Percentiles rank a stretch among this genome's conserved stretches.
Conservation (phyloP, 148 eudicot species). For the Linanthus parryae region DNA sequence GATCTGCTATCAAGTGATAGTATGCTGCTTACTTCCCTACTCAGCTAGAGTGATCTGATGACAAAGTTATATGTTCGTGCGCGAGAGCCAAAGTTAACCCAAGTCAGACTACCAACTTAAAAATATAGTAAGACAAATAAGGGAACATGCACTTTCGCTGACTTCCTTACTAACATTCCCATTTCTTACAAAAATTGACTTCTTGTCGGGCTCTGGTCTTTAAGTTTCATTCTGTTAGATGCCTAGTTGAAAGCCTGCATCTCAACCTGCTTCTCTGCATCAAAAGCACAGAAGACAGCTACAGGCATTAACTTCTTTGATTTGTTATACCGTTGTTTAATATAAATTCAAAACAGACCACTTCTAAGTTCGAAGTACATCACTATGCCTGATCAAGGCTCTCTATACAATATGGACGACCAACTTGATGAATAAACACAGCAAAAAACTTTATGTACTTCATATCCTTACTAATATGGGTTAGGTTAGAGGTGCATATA, state of each 20-base stretch:
- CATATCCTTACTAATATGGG: too few relatives aligned
- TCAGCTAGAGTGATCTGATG: constrained; percentile 42
- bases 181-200: constrained; percentile 33
- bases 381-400: background rate
- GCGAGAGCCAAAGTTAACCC: constrained; percentile 21
- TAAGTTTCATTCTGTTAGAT: constrained; percentile 61
- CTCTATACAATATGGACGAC: too few relatives aligned
- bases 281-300: constrained; percentile 80
- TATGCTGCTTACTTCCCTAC: constrained; percentile 38
- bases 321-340: constrained; percentile 10
- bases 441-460: background rate
- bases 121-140: constrained; percentile 10
- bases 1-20: constrained; percentile 34
- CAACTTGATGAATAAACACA: too few relatives aligned
- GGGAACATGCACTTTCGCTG: constrained; percentile 16
- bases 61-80: constrained; percentile 25
- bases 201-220: constrained; percentile 46
- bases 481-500: too few relatives aligned
- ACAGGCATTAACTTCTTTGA: constrained; percentile 37
- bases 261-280: constrained; percentile 88
- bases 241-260: constrained; percentile 67
- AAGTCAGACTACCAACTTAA: constrained; percentile 20
- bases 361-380: background rate
- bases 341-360: background rate
- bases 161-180: constrained; percentile 44